phyloP scores from a whole-genome alignment of 2,329 filamentous ascomycete genomes.

The Nemania sp. region DNA sequence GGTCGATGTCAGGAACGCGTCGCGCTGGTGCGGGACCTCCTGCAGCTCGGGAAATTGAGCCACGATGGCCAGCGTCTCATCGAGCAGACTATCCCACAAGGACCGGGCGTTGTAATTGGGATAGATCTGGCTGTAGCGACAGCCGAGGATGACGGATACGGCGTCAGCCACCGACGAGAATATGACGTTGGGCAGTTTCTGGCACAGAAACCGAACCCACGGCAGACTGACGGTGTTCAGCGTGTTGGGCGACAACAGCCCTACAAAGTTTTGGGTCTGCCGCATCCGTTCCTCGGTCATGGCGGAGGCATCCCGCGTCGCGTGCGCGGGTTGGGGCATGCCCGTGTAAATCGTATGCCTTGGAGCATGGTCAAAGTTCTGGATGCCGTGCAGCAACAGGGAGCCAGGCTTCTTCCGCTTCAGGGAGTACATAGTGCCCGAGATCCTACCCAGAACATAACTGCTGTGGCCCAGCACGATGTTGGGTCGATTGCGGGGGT shows the following conservation, averaged over 20 bases:
- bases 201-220: constrained; percentile 64
- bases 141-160: constrained; percentile 77
- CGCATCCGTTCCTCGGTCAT: constrained; percentile 31
- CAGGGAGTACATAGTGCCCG: constrained; percentile 41
- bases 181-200: constrained; percentile 78
- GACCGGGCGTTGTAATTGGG: constrained; percentile 67
- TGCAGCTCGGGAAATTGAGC: constrained; percentile 73
- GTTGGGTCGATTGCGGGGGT: constrained; percentile 66
- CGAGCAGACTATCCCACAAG: constrained; percentile 70
- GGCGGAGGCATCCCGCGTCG: constrained; percentile 17
- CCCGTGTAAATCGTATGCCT: too few species aligned
- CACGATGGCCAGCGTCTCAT: constrained; percentile 75
- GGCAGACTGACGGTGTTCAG: constrained; percentile 63
- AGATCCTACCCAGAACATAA: constrained; percentile 39
- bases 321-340: constrained; percentile 19
- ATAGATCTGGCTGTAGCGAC: constrained; percentile 71
- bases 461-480: constrained; percentile 72
- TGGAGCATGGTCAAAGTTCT: too few species aligned
- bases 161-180: constrained; percentile 79
- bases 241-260: constrained; percentile 63
- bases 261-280: constrained; percentile 58
- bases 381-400: constrained; percentile 24
- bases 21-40: constrained; percentile 58
- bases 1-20: constrained; percentile 60
- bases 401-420: constrained; percentile 43